Percentiles rank a stretch among this genome's conserved stretches.
Evolutionary conservation across 78 protist genomes (phyloP).

Genomic region (Dictyostelium brefeldianum): DNA sequence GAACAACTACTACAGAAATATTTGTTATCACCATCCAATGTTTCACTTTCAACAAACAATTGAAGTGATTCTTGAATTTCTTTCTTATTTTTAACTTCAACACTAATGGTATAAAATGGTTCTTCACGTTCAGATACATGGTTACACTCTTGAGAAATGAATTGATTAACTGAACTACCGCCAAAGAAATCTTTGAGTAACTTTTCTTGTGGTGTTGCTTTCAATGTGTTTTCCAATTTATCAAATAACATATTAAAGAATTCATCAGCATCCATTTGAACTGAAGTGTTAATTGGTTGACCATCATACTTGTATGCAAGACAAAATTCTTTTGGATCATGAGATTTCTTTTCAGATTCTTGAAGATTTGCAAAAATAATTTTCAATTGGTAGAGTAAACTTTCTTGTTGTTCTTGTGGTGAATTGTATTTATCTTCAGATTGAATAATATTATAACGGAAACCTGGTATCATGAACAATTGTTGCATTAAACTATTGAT

Average conservation of each 20-base stretch:
- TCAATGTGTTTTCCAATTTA: constrained; percentile 72
- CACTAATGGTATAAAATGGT: constrained; percentile 80
- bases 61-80: constrained; percentile 68
- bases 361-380: constrained; percentile 81
- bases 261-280: constrained; percentile 91
- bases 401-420: constrained; percentile 30
- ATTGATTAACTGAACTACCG: constrained; percentile 81
- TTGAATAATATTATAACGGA: constrained; percentile 75
- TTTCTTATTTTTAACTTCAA: constrained; percentile 83
- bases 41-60: constrained; percentile 85
- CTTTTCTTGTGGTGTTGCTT: constrained; percentile 67
- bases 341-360: constrained; percentile 85
- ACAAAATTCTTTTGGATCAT: constrained; percentile 84
- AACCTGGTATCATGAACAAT: constrained; percentile 83
- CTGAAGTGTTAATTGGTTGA: constrained; percentile 63
- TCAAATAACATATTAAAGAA: constrained; percentile 84
- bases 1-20: constrained; percentile 87
- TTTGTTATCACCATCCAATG: constrained; percentile 94
- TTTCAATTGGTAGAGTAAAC: constrained; percentile 75
- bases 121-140: constrained; percentile 90
- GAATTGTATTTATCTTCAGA: constrained; percentile 30
- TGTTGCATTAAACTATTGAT: constrained; percentile 93
- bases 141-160: constrained; percentile 78
- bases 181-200: constrained; percentile 79
- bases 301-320: constrained; percentile 83